These are phyloP conservation scores for Brasilioporus rufonigricans DNA, from an alignment of 768 basidiomycete species.

Conservation along the genomic window DNA sequence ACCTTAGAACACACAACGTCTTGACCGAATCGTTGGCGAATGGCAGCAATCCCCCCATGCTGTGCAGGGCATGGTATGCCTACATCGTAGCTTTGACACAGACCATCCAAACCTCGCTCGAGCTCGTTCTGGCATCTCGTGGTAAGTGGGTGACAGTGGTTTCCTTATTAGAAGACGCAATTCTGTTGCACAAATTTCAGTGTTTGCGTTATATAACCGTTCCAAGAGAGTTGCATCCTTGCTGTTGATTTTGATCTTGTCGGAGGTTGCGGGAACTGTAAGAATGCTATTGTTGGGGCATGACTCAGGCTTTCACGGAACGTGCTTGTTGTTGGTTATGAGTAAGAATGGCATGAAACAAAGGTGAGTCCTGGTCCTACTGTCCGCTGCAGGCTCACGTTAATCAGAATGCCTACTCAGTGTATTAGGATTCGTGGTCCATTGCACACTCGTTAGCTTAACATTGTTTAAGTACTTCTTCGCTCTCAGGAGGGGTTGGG, in stretches of 20 bases:
- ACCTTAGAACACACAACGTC: constrained; percentile 13
- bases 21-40: constrained; percentile 1
- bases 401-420: neutral
- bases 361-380: neutral
- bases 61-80: constrained; percentile 11
- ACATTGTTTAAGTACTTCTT: constrained; percentile 20
- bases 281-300: constrained; percentile 1
- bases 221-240: constrained; percentile 11
- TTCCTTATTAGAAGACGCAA: neutral
- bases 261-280: neutral
- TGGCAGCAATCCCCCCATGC: constrained; percentile 4
- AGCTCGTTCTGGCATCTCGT: constrained; percentile 14
- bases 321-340: constrained; percentile 4
- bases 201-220: constrained; percentile 21
- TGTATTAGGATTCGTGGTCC: constrained; percentile 10
- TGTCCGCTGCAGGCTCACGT: neutral
- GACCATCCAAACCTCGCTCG: constrained; percentile 8
- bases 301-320: neutral
- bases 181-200: constrained; percentile 1
- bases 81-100: constrained; percentile 3
- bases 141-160: constrained; percentile 3
- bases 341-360: neutral
- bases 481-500: constrained; percentile 10
- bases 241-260: constrained; percentile 1
- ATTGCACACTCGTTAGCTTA: constrained; percentile 14